Conservation (phyloP, 495 filamentous ascomycete genomes). For the Extremus antarcticus region DNA sequence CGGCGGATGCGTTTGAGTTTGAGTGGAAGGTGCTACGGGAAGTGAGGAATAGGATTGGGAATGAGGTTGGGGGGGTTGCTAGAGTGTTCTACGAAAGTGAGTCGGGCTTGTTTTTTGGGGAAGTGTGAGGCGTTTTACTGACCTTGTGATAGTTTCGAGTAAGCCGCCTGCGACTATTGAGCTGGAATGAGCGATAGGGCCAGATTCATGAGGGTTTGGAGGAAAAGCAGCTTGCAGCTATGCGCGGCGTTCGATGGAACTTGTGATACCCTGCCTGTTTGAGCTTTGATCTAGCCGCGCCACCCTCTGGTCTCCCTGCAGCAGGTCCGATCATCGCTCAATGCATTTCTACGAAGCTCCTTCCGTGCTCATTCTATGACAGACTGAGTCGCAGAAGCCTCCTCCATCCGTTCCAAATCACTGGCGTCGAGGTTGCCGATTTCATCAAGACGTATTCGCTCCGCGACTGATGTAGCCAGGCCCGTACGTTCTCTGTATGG, state of each 20-base stretch:
- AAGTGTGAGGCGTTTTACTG: too few species aligned
- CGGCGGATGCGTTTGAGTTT: constrained; percentile 59
- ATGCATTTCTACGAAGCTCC: not conserved
- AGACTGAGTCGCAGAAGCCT: not conserved
- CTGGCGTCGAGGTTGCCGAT: not conserved
- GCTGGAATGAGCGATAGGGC: constrained; percentile 45
- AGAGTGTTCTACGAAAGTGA: constrained; percentile 48
- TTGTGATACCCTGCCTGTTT: not conserved
- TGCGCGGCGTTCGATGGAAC: not conserved
- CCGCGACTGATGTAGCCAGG: too few species aligned
- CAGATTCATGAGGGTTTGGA: not conserved
- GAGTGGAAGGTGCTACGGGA: constrained; percentile 54
- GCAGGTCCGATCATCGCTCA: too few species aligned
- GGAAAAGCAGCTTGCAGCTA: not conserved
- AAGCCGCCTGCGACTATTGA: constrained; percentile 76
- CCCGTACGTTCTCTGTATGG: too few species aligned
- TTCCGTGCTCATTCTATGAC: not conserved
- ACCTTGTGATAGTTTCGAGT: constrained; percentile 49
- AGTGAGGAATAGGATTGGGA: constrained; percentile 64
- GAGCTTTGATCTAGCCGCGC: too few species aligned
- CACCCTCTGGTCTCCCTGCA: not conserved
- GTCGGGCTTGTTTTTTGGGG: constrained; percentile 7
- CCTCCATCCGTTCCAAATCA: not conserved
- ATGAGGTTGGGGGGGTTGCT: constrained; percentile 70
- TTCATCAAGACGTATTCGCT: too few species aligned